phyloP scores from a whole-genome alignment of 2,329 filamentous ascomycete genomes.

The Fusarium siculi region DNA sequence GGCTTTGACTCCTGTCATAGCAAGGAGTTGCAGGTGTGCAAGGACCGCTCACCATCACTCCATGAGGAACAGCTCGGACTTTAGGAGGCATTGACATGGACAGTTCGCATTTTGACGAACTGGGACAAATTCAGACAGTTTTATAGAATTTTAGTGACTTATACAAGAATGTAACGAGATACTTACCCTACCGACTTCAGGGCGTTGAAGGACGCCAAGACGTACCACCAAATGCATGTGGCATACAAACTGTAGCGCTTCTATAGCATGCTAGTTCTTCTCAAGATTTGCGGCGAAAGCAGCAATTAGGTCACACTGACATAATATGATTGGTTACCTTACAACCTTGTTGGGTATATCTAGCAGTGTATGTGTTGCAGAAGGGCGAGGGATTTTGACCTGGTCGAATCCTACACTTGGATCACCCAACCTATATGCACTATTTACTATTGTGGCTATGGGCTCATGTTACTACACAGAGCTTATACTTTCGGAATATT shows the following conservation, averaged over 20 bases:
- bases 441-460: no score
- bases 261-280: no score
- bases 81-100: neutral
- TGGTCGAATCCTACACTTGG: no score
- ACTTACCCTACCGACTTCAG: neutral
- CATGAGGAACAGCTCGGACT: neutral
- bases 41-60: neutral
- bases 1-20: neutral
- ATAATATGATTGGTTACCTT: neutral
- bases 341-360: rapidly evolving
- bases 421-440: no score
- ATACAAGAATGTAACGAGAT: neutral
- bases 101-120: neutral
- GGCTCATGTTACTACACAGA: neutral
- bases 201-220: neutral
- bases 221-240: neutral
- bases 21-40: neutral
- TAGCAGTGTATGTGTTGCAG: neutral
- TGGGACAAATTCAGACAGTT: no score
- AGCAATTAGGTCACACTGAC: rapidly evolving
- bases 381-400: neutral
- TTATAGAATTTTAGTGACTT: neutral
- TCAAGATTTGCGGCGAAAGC: rapidly evolving
- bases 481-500: neutral
- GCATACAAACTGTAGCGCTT: neutral